phyloP scores from a whole-genome alignment of 176 grass and related monocot genomes.

The Oryza meyeriana region DNA sequence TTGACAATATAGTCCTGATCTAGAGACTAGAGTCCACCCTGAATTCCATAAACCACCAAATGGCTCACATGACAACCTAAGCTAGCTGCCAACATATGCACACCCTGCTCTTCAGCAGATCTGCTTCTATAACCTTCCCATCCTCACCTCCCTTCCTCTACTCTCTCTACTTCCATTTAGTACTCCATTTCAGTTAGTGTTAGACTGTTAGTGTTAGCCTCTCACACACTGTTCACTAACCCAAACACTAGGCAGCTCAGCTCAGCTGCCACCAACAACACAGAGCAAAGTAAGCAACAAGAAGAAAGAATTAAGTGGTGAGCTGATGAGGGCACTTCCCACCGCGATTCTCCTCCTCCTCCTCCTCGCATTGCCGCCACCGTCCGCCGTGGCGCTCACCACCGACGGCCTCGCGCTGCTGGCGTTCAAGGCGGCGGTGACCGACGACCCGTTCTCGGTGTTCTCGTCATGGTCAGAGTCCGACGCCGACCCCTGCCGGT shows the following conservation, averaged over 20 bases:
- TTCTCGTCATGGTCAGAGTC: slow-evolving; percentile 53
- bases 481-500: slow-evolving; percentile 66
- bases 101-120: neutral
- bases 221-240: neutral
- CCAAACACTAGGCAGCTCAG: neutral
- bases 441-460: slow-evolving; percentile 59
- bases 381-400: slow-evolving; percentile 38
- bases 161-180: neutral
- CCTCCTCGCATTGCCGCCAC: slow-evolving; percentile 25
- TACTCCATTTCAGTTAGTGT: neutral
- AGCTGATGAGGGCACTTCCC: slow-evolving; percentile 29
- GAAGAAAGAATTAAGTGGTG: neutral
- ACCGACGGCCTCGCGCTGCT: slow-evolving; percentile 73
- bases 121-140: neutral
- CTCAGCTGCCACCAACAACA: neutral
- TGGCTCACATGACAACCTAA: neutral
- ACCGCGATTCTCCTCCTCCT: slow-evolving; percentile 13
- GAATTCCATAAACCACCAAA: neutral
- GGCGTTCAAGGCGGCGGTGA: slow-evolving; percentile 72
- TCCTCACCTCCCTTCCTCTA: neutral
- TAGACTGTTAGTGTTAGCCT: slow-evolving; percentile 1
- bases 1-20: neutral
- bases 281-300: neutral
- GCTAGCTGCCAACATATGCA: neutral
- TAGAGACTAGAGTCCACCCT: neutral